Conservation (phyloP, 768 basidiomycete species). For the Dendrothele bispora region DNA sequence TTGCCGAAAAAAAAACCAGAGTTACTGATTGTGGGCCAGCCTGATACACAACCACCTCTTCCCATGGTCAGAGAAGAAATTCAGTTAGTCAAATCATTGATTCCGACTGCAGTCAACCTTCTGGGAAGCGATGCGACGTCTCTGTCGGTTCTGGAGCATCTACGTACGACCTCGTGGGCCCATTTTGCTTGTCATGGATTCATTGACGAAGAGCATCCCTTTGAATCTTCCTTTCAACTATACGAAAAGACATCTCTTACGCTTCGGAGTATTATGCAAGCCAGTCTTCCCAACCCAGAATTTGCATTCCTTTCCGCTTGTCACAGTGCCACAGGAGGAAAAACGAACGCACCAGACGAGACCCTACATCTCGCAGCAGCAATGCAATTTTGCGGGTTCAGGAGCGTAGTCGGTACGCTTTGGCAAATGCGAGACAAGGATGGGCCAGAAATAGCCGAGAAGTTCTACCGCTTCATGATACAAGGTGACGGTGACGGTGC, state of each 20-base stretch:
- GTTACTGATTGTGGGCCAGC: conserved; percentile 7
- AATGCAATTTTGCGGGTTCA: conserved; percentile 33
- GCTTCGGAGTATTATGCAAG: conserved; percentile 6
- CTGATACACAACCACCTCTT: background rate
- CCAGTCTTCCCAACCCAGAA: conserved; percentile 10
- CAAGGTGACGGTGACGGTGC: background rate
- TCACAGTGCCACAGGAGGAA: conserved; percentile 18
- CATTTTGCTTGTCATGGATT: conserved; percentile 28
- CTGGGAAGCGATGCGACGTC: conserved; percentile 12
- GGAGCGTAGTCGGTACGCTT: conserved; percentile 34
- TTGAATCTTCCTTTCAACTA: conserved; percentile 14
- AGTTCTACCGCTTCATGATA: conserved; percentile 1
- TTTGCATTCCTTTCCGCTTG: conserved; percentile 18
- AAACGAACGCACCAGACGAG: conserved; percentile 26
- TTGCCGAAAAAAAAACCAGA: background rate
- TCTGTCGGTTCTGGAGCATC: conserved; percentile 6
- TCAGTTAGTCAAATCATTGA: background rate
- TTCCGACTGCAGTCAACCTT: conserved; percentile 1
- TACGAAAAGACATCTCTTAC: conserved; percentile 5
- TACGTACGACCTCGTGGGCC: conserved; percentile 17
- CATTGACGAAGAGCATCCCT: conserved; percentile 14
- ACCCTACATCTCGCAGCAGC: conserved; percentile 32
- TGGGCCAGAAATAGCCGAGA: background rate
- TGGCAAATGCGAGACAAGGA: conserved; percentile 17
- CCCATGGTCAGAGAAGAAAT: conserved; percentile 9